Base-by-base conservation (phyloP, 495 filamentous ascomycete species). In the Hypoxylon subgilvum region DNA sequence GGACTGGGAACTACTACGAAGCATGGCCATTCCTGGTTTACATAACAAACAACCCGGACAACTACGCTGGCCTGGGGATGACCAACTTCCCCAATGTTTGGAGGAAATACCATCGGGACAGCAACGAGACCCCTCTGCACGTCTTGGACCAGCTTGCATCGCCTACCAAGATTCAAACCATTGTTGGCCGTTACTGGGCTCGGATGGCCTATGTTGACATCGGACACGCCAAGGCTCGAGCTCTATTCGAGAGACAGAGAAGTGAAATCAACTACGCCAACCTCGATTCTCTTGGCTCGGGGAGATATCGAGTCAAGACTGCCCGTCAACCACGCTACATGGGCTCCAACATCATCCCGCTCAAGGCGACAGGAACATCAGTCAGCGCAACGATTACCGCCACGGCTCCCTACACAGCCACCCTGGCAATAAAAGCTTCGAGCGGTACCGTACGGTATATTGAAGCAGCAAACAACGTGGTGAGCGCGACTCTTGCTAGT, bases 191-290 rank as follows among this genome's bases (percentile, higher is more conserved):
- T 10, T 79, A 78, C 59, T 78, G 75, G 75, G 76, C 75, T 14
- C 61, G 74, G 3, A 79, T 78, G 75, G 76, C 76, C 0, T 76
- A 73, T 27, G 72, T 76, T 3, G 76, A 78, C 30, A 73, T 79
- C 34, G 73, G 73, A 10, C 69, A 78, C 51, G 58, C 57, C 10
- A 74, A 76, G 34, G 72, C 72, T 1, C 61, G 63, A 23, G 66
- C 66, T 13, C 40, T 67, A 31, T 78, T 70, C 55, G 54, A 58
- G 9, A 56, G 42, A 17, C 62, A 73, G 54, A 52, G 61, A 23
- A 67, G 56, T 10, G 63, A 55, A 22, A 47, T 75, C 10, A 78
- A 70, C 40, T 77, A 76, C 27, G 72, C 72, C 9, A 78, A 79
- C 32, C 42, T 75, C 6, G 75, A 79, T 38, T 55, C 67, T 0